Conservation (phyloP, 768 basidiomycete genomes). For the Gloeopeniophorella convolvens region DNA sequence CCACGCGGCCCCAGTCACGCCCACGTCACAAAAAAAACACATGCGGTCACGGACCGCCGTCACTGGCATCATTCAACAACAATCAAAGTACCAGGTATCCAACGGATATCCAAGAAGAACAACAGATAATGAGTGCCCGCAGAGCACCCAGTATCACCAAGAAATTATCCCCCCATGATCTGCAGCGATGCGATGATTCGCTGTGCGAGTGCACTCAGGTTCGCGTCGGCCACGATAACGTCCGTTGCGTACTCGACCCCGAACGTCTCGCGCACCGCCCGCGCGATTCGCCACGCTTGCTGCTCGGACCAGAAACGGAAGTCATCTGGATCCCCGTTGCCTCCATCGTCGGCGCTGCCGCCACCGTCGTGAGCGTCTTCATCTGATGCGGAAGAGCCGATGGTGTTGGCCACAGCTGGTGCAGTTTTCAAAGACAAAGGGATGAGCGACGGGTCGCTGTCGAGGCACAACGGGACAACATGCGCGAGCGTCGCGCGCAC, state of each 20-base stretch:
- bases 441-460: slow-evolving; percentile 76
- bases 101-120: too few relatives aligned
- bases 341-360: slow-evolving; percentile 25
- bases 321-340: slow-evolving; percentile 75
- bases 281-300: slow-evolving; percentile 86
- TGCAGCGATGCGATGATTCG: slow-evolving; percentile 76
- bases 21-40: too few relatives aligned
- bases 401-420: too few relatives aligned
- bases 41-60: too few relatives aligned
- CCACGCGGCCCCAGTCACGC: too few relatives aligned
- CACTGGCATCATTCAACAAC: too few relatives aligned
- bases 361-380: slow-evolving; percentile 31
- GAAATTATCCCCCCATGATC: too few relatives aligned
- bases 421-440: too few relatives aligned
- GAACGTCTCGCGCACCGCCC: slow-evolving; percentile 74
- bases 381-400: too few relatives aligned
- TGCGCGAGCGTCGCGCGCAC: slow-evolving; percentile 63
- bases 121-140: too few relatives aligned
- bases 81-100: too few relatives aligned
- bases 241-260: slow-evolving; percentile 84
- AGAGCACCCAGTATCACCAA: too few relatives aligned
- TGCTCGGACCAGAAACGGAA: slow-evolving; percentile 89
- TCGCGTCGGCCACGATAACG: slow-evolving; percentile 91
- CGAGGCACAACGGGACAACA: slow-evolving; percentile 81
- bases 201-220: slow-evolving; percentile 76